These are phyloP conservation scores for Solanum bukasovii DNA, from an alignment of 257 asterid species.

Conservation along the genomic window DNA sequence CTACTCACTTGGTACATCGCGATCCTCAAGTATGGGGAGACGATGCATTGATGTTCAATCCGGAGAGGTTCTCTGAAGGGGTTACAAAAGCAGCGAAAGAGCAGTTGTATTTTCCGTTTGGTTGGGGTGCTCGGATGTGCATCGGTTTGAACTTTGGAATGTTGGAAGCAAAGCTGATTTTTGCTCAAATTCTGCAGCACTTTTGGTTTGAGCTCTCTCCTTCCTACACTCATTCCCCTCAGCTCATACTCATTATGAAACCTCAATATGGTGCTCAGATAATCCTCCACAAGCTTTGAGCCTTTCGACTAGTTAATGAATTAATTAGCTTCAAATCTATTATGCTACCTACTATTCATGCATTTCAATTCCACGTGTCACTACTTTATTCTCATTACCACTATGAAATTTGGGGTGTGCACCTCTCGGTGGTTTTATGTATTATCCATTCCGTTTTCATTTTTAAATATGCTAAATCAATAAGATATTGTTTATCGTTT, in stretches of 20 bases:
- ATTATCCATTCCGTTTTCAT: too few relatives aligned
- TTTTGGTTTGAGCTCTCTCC: not conserved
- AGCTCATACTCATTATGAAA: not conserved
- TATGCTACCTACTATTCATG: too few relatives aligned
- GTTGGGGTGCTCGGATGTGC: slow-evolving; percentile 8
- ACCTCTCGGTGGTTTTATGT: too few relatives aligned
- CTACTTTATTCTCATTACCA: too few relatives aligned
- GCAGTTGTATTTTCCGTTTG: not conserved
- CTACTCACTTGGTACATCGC: not conserved
- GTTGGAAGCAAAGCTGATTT: not conserved
- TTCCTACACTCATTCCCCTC: not conserved
- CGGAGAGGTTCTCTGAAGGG: not conserved
- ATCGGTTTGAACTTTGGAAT: not conserved
- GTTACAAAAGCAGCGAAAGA: not conserved
- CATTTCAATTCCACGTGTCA: too few relatives aligned
- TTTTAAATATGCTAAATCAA: too few relatives aligned
- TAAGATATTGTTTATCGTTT: too few relatives aligned
- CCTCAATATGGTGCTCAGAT: not conserved
- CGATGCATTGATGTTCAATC: slow-evolving; percentile 1
- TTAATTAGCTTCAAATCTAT: too few relatives aligned
- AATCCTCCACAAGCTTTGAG: not conserved
- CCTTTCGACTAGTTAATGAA: not conserved
- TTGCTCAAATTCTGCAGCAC: not conserved
- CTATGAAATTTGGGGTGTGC: too few relatives aligned
- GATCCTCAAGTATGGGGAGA: slow-evolving; percentile 2